Evolutionary conservation across 768 basidiomycete species (phyloP).

Genomic region (Amylocystis lapponica): DNA sequence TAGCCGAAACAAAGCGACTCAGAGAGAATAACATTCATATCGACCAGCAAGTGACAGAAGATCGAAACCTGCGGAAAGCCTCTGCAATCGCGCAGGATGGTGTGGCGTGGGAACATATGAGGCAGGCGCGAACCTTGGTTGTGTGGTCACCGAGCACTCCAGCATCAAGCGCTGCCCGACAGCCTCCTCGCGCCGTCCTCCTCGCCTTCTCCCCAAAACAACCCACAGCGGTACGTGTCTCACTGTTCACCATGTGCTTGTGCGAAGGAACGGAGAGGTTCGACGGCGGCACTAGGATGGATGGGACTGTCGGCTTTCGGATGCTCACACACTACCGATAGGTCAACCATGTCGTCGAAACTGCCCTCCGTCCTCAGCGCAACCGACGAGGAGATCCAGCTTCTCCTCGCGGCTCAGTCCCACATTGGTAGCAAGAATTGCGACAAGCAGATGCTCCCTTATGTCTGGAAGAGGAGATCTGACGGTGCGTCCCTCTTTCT

Average conservation of each 20-base stretch:
- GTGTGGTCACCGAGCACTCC: slow-evolving; percentile 6
- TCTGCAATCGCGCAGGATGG: not conserved
- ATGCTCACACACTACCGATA: slow-evolving; percentile 29
- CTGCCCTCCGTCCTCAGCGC: slow-evolving; percentile 89
- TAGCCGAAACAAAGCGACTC: no score
- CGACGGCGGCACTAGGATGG: slow-evolving; percentile 28
- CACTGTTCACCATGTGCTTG: slow-evolving; percentile 8
- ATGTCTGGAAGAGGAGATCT: slow-evolving; percentile 93
- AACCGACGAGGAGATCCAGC: slow-evolving; percentile 96
- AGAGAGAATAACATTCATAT: no score
- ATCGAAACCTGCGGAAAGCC: not conserved
- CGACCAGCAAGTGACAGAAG: no score
- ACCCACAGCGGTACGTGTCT: slow-evolving; percentile 35
- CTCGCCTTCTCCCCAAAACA: slow-evolving; percentile 35
- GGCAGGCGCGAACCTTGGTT: slow-evolving; percentile 11
- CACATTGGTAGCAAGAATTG: slow-evolving; percentile 99
- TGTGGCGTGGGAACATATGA: slow-evolving; percentile 9
- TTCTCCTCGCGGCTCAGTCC: slow-evolving; percentile 90
- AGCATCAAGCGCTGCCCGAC: slow-evolving; percentile 20
- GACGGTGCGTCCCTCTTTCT: slow-evolving; percentile 65
- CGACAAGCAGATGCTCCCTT: slow-evolving; percentile 98
- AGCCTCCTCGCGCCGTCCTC: slow-evolving; percentile 34
- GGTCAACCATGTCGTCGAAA: slow-evolving; percentile 68
- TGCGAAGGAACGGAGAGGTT: slow-evolving; percentile 23
- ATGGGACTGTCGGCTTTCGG: slow-evolving; percentile 22